Percentiles rank a stretch among this genome's conserved stretches.
phyloP scores from a whole-genome alignment of 176 grass and related monocot genomes.

The Alopecurus myosuroides region DNA sequence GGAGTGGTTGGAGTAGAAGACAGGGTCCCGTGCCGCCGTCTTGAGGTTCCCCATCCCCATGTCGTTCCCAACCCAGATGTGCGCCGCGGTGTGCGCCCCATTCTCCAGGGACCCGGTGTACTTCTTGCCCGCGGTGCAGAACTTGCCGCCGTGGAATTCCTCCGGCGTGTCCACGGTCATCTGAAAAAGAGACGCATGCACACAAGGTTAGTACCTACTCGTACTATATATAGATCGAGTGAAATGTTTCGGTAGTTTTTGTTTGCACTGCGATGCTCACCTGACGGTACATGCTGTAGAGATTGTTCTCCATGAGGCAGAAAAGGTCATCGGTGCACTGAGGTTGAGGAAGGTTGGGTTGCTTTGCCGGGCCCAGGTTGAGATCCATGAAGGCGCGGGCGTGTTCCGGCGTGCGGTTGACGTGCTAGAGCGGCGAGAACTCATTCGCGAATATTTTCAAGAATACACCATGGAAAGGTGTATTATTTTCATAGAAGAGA shows the following conservation, averaged over 20 bases:
- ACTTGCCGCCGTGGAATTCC: background rate
- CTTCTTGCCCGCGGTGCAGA: background rate
- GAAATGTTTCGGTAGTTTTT: too few relatives aligned
- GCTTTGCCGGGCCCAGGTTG: background rate
- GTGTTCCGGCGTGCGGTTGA: conserved; percentile 14
- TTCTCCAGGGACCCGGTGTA: background rate
- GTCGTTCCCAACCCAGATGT: background rate
- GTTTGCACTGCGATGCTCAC: background rate
- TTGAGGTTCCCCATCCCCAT: conserved; percentile 28
- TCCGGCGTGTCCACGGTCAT: background rate
- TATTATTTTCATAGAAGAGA: too few relatives aligned
- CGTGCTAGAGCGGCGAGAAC: conserved; percentile 17
- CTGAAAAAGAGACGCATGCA: background rate
- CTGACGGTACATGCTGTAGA: background rate
- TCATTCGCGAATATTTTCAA: conserved; percentile 25
- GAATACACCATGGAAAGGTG: too few relatives aligned
- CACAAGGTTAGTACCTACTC: too few relatives aligned
- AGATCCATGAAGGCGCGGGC: conserved; percentile 29
- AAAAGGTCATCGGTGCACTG: background rate
- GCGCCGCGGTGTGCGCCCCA: background rate
- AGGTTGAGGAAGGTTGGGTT: background rate
- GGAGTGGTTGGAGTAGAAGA: conserved; percentile 34
- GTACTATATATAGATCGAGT: background rate
- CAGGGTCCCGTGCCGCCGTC: background rate
- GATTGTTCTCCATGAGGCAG: background rate